phyloP scores from a whole-genome alignment of 257 asterid genomes.

The Coffea eugenioides region DNA sequence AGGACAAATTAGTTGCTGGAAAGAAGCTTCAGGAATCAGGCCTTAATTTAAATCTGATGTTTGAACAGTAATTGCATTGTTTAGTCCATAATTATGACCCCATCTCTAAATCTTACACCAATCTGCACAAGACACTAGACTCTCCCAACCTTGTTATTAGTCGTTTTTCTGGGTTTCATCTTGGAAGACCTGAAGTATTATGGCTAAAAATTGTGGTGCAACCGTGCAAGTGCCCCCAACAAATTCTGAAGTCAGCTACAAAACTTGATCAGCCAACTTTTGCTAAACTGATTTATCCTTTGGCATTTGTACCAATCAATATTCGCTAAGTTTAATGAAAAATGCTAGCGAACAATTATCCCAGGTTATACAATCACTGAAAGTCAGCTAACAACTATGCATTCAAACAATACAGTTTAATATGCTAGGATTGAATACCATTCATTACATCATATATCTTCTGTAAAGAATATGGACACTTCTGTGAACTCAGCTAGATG shows the following conservation, averaged over 20 bases:
- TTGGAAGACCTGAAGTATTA: too few species aligned
- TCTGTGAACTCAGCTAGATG: not conserved
- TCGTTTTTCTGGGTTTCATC: not conserved
- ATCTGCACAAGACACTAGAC: not conserved
- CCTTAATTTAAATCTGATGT: not conserved
- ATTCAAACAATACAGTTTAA: not conserved
- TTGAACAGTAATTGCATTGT: not conserved
- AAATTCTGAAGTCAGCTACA: too few species aligned
- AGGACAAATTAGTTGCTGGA: constrained; percentile 22
- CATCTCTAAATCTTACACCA: not conserved
- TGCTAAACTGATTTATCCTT: not conserved
- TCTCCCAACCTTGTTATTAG: not conserved
- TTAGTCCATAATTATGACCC: not conserved
- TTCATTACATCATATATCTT: not conserved
- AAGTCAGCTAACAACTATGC: not conserved
- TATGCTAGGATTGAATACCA: not conserved
- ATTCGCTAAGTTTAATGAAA: not conserved
- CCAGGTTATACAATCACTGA: not conserved
- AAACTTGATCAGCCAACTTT: not conserved
- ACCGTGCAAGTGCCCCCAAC: too few species aligned
- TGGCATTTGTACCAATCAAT: not conserved
- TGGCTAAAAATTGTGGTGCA: too few species aligned
- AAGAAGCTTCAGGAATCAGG: constrained; percentile 1
- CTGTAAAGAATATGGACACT: constrained; percentile 4
- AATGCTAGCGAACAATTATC: not conserved